Base-by-base conservation (phyloP, 2,329 filamentous ascomycete species). In the Monosporascus ibericus region DNA sequence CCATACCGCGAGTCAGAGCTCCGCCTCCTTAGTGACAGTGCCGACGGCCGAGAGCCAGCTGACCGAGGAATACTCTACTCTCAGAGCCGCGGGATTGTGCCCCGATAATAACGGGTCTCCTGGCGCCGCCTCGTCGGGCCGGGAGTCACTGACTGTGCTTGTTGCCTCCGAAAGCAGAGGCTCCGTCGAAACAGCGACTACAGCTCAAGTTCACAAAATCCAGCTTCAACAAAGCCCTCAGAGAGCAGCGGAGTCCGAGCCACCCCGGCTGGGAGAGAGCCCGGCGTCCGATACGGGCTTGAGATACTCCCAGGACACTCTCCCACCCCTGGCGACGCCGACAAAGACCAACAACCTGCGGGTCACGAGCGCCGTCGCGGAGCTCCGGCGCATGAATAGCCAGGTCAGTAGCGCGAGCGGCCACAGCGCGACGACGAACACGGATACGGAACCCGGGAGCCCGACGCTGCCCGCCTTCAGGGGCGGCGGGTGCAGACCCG, bases 371-470 rank as follows among this genome's bases (percentile, higher is more conserved):
- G 72, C 77, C 2, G 74, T 81, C 30, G 72, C 73, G 18, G 75
- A 80, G 63, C 74, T 83, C 52, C 73, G 80, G 9, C 72, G 79
- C 48, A 82, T 82, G 78, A 82, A 83, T 67, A 81, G 76, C 64
- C 66, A 75, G 50, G 60, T 79, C 46, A 78, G 73, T 60, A 68
- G 71, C 14, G 59, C 75, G 44, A 78, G 73, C 59, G 68, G 72
- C 2, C 68, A 71, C 51, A 77, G 75, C 6, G 20, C 39, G 38
- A 51, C 52, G 38, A 44, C 39, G 24, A 44, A 25, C n/a, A 52
- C 42, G 15, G 49, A 44, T 1, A 48, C 18, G 6, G 68, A 67
- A 9, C 58, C 60, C 0, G 67, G 68, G 9, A 75, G 72, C 40
- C 70, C 72, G 2, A 73, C 71, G 8, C 57, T 76, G 18, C 69